phyloP scores from a whole-genome alignment of 306 rosid species.

The Castanea sativa region DNA sequence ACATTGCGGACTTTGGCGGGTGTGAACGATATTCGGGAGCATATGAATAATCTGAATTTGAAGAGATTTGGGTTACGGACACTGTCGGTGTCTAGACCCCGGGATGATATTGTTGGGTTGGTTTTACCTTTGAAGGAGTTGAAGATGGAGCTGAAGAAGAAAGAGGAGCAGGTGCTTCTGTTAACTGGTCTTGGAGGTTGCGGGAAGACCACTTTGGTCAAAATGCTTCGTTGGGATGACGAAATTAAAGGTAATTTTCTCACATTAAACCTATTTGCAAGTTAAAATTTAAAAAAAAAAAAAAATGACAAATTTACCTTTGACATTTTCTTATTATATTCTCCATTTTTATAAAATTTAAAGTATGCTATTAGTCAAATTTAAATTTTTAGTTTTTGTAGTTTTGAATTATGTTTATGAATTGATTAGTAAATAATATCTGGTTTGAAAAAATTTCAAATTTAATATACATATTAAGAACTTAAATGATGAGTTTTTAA shows the following conservation, averaged over 20 bases:
- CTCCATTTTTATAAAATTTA: no score
- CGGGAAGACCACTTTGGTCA: constrained; percentile 55
- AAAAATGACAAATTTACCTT: no score
- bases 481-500: no score
- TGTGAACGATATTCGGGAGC: constrained; percentile 4
- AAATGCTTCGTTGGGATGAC: constrained; percentile 30
- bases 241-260: constrained; percentile 31
- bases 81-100: constrained; percentile 24
- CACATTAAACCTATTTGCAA: background rate
- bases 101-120: constrained; percentile 31
- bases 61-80: background rate
- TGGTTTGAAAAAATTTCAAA: no score
- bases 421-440: no score
- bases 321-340: no score
- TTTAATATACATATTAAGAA: no score
- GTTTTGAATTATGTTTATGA: no score
- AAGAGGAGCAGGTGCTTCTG: constrained; percentile 2
- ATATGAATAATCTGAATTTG: background rate
- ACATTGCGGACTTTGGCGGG: background rate
- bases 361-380: no score
- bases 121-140: constrained; percentile 17
- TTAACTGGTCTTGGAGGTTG: constrained; percentile 49
- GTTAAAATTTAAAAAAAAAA: no score
- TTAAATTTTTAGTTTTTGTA: no score
- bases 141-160: constrained; percentile 33